These are phyloP conservation scores for Pseudopithomyces maydicus DNA, from an alignment of 2,329 filamentous ascomycete genomes.

Conservation along the genomic window DNA sequence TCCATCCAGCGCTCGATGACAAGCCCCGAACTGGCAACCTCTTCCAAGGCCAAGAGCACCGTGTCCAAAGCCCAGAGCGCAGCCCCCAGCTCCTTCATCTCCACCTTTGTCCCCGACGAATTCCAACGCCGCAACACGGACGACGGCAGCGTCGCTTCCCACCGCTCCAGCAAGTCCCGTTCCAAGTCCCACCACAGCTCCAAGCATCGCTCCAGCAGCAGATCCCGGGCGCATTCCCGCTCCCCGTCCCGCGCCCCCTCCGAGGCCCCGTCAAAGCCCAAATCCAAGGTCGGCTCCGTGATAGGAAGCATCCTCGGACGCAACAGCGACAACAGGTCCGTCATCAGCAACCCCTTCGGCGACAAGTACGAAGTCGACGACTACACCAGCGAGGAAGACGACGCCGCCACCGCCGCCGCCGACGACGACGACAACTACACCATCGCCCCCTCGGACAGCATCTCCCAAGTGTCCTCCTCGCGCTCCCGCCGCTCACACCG, in stretches of 20 bases:
- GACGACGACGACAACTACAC: constrained; percentile 51
- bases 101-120: constrained; percentile 43
- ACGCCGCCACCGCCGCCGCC: constrained; percentile 44
- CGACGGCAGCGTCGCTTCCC: constrained; percentile 39
- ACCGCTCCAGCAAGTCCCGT: constrained; percentile 41
- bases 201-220: constrained; percentile 31
- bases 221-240: constrained; percentile 29
- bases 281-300: constrained; percentile 37
- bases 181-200: constrained; percentile 37
- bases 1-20: constrained; percentile 36
- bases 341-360: constrained; percentile 27
- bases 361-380: constrained; percentile 47
- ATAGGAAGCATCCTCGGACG: constrained; percentile 45
- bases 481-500: constrained; percentile 34
- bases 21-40: constrained; percentile 34
- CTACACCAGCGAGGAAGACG: constrained; percentile 43
- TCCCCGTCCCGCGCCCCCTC: constrained; percentile 15
- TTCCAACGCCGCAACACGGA: constrained; percentile 30
- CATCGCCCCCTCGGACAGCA: constrained; percentile 55
- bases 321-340: constrained; percentile 35
- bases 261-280: constrained; percentile 17
- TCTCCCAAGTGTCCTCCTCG: constrained; percentile 43
- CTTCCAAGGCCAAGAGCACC: constrained; percentile 25
- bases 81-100: constrained; percentile 42
- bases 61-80: constrained; percentile 26